phyloP scores from a whole-genome alignment of 805 yeast genomes.

The Cyberlindnera mrakii region DNA sequence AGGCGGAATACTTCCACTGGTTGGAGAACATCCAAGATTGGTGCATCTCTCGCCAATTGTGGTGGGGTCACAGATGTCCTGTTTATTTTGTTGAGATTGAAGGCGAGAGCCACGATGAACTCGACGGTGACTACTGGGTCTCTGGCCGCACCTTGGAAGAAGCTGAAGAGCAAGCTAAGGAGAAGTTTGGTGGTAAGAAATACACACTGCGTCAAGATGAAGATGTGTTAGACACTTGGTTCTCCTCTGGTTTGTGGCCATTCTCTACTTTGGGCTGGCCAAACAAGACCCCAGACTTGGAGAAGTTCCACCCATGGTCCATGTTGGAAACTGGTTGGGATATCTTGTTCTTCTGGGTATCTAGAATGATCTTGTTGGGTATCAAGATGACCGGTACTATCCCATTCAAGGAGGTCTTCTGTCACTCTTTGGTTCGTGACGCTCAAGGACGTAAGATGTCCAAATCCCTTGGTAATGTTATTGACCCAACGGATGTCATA shows the following conservation, averaged over 20 bases:
- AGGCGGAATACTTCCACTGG: conserved; percentile 93
- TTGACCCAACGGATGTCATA: conserved; percentile 94
- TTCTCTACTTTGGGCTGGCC: conserved; percentile 98
- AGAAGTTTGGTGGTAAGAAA: conserved; percentile 61
- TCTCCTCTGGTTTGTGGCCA: conserved; percentile 97
- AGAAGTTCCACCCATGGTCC: conserved; percentile 80
- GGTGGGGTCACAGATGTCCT: conserved; percentile 99
- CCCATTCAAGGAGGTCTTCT: conserved; percentile 95
- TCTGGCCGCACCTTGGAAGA: conserved; percentile 82
- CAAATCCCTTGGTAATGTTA: conserved; percentile 92
- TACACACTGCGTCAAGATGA: conserved; percentile 49
- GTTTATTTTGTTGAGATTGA: conserved; percentile 83
- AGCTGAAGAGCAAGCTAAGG: conserved; percentile 75
- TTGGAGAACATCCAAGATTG: conserved; percentile 94
- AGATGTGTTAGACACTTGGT: conserved; percentile 98
- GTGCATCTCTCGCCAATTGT: conserved; percentile 92
- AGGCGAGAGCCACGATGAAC: conserved; percentile 49
- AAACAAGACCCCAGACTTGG: conserved; percentile 63
- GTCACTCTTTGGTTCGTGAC: conserved; percentile 97
- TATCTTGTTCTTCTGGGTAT: conserved; percentile 97
- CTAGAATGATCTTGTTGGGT: conserved; percentile 92
- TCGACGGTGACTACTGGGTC: conserved; percentile 79
- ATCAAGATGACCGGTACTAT: conserved; percentile 82
- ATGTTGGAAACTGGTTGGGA: conserved; percentile 99
- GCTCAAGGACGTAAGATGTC: conserved; percentile 99